Conservation (phyloP, 2,329 filamentous ascomycete genomes). For the Xylaria polymorpha region DNA sequence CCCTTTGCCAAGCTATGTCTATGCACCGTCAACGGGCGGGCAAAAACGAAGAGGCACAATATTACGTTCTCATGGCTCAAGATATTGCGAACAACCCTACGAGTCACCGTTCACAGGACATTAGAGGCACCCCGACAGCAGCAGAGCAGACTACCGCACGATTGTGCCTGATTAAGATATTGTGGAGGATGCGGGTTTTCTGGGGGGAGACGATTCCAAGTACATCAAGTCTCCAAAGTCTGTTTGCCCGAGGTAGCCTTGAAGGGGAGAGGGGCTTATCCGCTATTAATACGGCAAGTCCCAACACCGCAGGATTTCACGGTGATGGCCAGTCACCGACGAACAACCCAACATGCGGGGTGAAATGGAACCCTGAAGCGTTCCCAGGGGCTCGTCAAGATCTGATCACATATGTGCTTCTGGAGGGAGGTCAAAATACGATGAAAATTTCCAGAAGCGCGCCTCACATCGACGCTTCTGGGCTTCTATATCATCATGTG, state of each 20-base stretch:
- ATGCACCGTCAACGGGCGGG: no score
- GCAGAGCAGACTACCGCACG: no score
- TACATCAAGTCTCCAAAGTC: not conserved
- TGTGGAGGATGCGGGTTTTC: no score
- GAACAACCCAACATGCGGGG: not conserved
- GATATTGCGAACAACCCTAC: no score
- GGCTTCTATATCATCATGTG: not conserved
- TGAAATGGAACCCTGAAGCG: not conserved
- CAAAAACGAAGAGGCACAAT: no score
- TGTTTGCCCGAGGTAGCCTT: no score
- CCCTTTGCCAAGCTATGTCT: no score
- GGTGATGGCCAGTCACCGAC: not conserved
- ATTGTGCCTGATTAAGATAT: no score
- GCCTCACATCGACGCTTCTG: rapidly evolving
- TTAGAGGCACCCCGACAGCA: no score
- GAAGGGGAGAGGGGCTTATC: not conserved
- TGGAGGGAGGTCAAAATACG: conserved; percentile 1
- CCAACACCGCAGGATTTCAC: not conserved
- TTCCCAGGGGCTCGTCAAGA: conserved; percentile 4
- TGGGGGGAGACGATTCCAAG: not conserved
- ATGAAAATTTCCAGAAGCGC: not conserved
- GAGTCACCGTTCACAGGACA: no score
- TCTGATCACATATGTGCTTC: not conserved
- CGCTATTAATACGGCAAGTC: not conserved
- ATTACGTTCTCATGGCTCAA: no score